Evolutionary conservation across 345 rosid genomes (phyloP), one percentile per base, ranked within the genome.

Genomic region (Lepidium sativum): DNA sequence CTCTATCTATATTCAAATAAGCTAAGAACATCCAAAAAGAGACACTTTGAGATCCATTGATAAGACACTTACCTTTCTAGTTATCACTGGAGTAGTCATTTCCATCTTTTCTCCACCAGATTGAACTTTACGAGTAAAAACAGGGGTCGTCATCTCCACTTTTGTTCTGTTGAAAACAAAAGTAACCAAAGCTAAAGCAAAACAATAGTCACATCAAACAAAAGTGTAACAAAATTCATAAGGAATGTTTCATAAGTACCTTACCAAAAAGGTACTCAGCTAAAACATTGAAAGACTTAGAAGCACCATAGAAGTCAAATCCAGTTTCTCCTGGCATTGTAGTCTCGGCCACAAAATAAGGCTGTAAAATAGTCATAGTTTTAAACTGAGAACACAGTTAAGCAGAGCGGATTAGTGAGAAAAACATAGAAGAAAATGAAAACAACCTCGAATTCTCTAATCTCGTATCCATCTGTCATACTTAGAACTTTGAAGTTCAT

Each of bases 121-220:
- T 14, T 75, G 75, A 64, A 67, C 60, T 77, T 80, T 84, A 23
- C 85, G 81, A 4, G 94, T 87, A 57, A 84, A 43, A 57, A 92
- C 98, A 54, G 96, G 97, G 3, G 97, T 92, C 1, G 91, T 89
- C 98, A 92, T 92, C 74, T 89, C 94, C 97, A 86, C 87, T 72
- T 52, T 78, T 78, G 71, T 92, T 92, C 98, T 92, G 67, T 50
- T 8, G 11, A 53, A 58, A 67, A 60, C 63, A 60, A 0, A 67
- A 44, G 33, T 9, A 60, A 15, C 15, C 29, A 58, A 1, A 21
- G 32, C 39, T 13, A 38, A 57, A 59, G 29, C 60, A 52, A 62
- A 74, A 12, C 35, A 15, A 9, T 13, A 13, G n/a, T 62, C 43
- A 34, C 66, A 73, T 41, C 42, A 77, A 54, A 62, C 16, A 39